Base-by-base conservation (phyloP, 345 rosid species). In the Cardiospermum halicacabum region DNA sequence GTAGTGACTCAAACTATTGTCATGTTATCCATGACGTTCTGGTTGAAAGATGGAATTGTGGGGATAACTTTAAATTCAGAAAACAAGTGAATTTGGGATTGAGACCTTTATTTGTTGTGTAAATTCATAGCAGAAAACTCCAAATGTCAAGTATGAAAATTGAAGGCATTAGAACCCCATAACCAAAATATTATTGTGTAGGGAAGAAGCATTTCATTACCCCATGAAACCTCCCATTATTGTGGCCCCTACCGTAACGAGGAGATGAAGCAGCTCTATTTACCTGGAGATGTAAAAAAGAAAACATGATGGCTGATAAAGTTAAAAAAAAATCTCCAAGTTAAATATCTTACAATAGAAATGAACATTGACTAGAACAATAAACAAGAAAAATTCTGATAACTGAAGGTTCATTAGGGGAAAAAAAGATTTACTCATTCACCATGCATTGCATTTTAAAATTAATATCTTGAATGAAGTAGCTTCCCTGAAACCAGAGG, bases 141-240 rank as follows among this genome's bases (percentile, higher is more conserved):
- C n/a, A n/a, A n/a, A n/a, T n/a, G n/a, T n/a, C n/a, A n/a, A n/a
- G n/a, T n/a, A n/a, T n/a, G n/a, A n/a, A n/a, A n/a, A n/a, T n/a
- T n/a, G n/a, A n/a, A n/a, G n/a, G n/a, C 21, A 22, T 18, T 47
- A 47, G 51, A 47, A 47, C 1, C 18, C 5, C 18, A 22, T 0
- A 47, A 15, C 6, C 51, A 47, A 47, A 47, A 47, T 47, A 47
- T 47, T 47, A 13, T n/a, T n/a, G 2, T 15, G 19, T 47, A 15
- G 10, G 18, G 18, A n/a, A 22, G 30, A 0, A 65, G 21, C 15
- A 69, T n/a, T 26, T 2, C 15, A 28, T 68, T 64, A 70, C 78
- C 78, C 48, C 57, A 45, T 36, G 60, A 56, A 54, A 67, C 55
- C 75, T 70, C 66, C 74, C 75, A 22, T 65, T 51, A 18, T 40